These are phyloP conservation scores for Salvia rosmarinus DNA, from an alignment of 257 asterid genomes.

Conservation along the genomic window DNA sequence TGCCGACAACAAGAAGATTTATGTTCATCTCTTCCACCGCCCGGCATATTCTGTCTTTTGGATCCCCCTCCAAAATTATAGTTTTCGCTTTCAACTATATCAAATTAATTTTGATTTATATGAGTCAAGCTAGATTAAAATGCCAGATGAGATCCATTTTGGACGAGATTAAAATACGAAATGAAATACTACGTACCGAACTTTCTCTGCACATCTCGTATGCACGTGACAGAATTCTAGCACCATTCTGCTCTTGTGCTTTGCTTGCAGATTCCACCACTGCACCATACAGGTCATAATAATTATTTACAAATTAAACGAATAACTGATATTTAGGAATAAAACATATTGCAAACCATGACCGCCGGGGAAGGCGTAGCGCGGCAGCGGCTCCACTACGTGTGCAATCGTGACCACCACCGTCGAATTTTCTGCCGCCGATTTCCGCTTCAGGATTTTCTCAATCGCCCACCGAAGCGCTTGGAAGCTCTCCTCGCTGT, in stretches of 20 bases:
- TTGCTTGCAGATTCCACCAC: slow-evolving; percentile 51
- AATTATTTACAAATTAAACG: no score
- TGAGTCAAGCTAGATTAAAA: no score
- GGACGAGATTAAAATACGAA: no score
- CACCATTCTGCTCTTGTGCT: slow-evolving; percentile 50
- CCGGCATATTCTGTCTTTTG: slow-evolving; percentile 56
- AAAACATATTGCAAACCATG: slow-evolving; percentile 32
- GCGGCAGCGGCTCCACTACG: slow-evolving; percentile 62
- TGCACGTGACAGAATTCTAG: slow-evolving; percentile 50
- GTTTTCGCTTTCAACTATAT: slow-evolving; percentile 49
- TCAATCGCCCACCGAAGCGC: slow-evolving; percentile 64
- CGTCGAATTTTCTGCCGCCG: not conserved
- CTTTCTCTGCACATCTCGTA: slow-evolving; percentile 51
- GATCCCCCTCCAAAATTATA: slow-evolving; percentile 54
- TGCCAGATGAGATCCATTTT: not conserved
- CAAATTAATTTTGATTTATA: no score
- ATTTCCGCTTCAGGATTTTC: slow-evolving; percentile 37
- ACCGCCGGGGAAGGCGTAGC: slow-evolving; percentile 59
- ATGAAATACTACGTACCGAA: slow-evolving; percentile 42
- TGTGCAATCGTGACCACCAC: slow-evolving; percentile 50
- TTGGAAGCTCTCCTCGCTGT: slow-evolving; percentile 68
- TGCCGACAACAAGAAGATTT: slow-evolving; percentile 55
- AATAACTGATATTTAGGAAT: no score
- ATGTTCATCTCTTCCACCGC: slow-evolving; percentile 49
- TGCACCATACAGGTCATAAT: slow-evolving; percentile 14